Evolutionary conservation across 2,329 filamentous ascomycete genomes (phyloP), one percentile per base, ranked within the genome.

Genomic region (Monosporascus cannonballus): DNA sequence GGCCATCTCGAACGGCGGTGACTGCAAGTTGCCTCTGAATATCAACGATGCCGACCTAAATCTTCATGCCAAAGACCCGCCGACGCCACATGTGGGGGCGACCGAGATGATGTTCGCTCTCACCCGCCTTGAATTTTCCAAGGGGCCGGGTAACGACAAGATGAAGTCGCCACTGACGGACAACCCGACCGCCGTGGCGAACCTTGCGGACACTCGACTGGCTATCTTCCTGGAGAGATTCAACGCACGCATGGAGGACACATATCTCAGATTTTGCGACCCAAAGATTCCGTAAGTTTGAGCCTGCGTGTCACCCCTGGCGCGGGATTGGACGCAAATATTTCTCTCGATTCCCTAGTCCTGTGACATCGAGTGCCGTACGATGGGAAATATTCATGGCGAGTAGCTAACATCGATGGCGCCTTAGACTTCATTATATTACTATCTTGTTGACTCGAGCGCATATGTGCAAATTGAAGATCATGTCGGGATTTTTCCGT

Each of bases 71-170:
- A 84, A 80, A 61, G 79, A 80, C 45, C 62, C 73, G 0, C 80
- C 79, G 0, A 65, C 68, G 3, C 67, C 75, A 2, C 77, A 80
- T 52, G 62, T 62, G 5, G 78, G 77, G 2, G 72, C 79, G 4
- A 85, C 80, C 0, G 82, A 85, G 59, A 82, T 84, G 76, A 68
- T 84, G 6, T 85, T 85, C 60, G 72, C 75, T 15, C 72, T 85
- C 11, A 76, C 79, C 1, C 73, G 80, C 17, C 72, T 81, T 37
- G 80, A 84, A 62, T 70, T 85, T 47, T 76, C 77, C 50, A 77
- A 80, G 61, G 79, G 77, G 2, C 78, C 78, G 25, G 73, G 74
- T 3, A 76, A 73, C 49, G 74, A 76, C 54, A 75, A 74, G 54
- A 72, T 74, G 53, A 68, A 63, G 36, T 53, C 62, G 39, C 57